Conservation (phyloP, 306 rosid genomes). For the Albizia julibrissin region DNA sequence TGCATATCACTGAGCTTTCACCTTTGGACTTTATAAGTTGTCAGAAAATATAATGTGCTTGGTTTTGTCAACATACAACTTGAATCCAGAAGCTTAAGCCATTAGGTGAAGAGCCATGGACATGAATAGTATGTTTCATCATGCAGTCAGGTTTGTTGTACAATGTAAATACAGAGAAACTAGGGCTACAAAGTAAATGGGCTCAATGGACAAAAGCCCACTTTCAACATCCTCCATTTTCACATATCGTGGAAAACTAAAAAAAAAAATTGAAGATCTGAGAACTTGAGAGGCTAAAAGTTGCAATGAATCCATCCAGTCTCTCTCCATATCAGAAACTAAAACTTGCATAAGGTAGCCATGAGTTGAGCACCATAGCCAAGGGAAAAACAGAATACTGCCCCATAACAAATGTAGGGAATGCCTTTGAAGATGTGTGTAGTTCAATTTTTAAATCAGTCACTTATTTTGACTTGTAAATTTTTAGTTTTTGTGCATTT, state of each 20-base stretch:
- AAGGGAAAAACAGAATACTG: not conserved
- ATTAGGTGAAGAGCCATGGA: not conserved
- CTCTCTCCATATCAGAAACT: not conserved
- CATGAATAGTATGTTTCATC: not conserved
- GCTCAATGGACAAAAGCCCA: no score
- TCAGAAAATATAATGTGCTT: not conserved
- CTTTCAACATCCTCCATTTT: not conserved
- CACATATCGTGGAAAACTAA: not conserved
- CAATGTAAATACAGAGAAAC: not conserved
- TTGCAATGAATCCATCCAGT: not conserved
- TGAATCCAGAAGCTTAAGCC: not conserved
- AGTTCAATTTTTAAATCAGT: not conserved
- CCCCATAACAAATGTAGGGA: not conserved
- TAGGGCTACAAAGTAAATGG: no score
- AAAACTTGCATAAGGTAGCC: not conserved
- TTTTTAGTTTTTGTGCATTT: conserved; percentile 9
- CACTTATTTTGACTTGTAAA: conserved; percentile 8
- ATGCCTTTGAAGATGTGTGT: not conserved
- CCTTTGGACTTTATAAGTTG: not conserved
- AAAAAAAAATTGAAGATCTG: not conserved
- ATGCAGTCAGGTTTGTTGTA: not conserved
- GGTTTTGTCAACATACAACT: not conserved
- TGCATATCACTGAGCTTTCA: not conserved
- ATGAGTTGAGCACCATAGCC: not conserved
- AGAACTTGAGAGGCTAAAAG: not conserved